Conservation (phyloP, 2,329 filamentous ascomycete species). For the Sporothrix inflata region DNA sequence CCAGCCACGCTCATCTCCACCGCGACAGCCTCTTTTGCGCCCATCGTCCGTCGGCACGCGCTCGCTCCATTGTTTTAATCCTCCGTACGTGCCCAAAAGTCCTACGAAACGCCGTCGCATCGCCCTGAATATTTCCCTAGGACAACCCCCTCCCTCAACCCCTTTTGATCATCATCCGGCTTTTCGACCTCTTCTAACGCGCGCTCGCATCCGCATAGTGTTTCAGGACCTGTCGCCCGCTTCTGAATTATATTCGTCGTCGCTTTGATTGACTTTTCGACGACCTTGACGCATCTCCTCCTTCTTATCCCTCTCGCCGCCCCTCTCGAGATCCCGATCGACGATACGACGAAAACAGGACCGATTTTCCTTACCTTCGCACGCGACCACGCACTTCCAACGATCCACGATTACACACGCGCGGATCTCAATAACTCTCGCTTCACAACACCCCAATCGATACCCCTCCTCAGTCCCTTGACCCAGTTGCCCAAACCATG, state of each 20-base stretch:
- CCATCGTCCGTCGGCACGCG: neutral
- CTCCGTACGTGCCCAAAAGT: constrained; percentile 20
- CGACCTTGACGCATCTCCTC: neutral
- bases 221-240: neutral
- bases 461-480: neutral
- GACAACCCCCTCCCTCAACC: neutral
- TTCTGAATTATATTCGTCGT: neutral
- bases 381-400: constrained; percentile 5
- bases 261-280: neutral
- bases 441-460: constrained; percentile 8
- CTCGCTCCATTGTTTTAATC: neutral
- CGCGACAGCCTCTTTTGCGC: neutral
- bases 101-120: constrained; percentile 22
- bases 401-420: neutral
- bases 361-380: neutral
- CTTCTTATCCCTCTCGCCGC: neutral
- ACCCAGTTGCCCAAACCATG: constrained; percentile 55
- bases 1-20: constrained; percentile 16
- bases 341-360: constrained; percentile 7
- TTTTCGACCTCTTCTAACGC: constrained; percentile 14
- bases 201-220: neutral
- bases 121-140: neutral
- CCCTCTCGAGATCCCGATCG: neutral
- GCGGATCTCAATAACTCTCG: neutral
- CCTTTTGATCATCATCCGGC: neutral